phyloP scores from a whole-genome alignment of 176 grass and related monocot species.

The Oryza meridionalis region DNA sequence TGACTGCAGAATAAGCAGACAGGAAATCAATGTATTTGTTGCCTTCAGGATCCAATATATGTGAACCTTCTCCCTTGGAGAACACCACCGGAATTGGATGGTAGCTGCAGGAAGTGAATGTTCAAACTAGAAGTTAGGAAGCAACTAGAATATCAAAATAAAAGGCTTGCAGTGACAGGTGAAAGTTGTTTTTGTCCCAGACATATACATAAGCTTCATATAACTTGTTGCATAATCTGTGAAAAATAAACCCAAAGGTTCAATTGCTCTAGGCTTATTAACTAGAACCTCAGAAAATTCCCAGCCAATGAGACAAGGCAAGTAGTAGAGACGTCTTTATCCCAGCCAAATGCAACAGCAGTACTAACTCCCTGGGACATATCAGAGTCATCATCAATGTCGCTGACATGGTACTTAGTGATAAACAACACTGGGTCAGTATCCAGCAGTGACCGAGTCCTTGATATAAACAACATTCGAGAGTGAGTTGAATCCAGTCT shows the following conservation, averaged over 20 bases:
- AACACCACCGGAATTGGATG: constrained; percentile 96
- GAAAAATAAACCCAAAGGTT: not conserved
- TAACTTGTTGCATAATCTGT: not conserved
- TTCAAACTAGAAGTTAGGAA: not conserved
- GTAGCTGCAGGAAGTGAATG: constrained; percentile 60
- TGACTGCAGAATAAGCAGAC: constrained; percentile 96
- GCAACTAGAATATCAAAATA: not conserved
- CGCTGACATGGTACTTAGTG: not conserved
- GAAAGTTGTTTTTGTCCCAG: not conserved
- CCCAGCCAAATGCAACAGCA: not conserved
- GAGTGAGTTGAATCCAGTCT: not conserved
- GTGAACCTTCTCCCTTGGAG: constrained; percentile 76
- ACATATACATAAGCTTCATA: not conserved
- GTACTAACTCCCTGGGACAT: not conserved
- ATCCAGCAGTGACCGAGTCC: not conserved
- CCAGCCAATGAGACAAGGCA: not conserved
- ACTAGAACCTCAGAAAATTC: not conserved
- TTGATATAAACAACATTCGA: not conserved
- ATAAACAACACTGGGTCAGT: not conserved
- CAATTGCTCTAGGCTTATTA: not conserved
- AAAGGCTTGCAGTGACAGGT: not conserved
- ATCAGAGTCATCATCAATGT: not conserved
- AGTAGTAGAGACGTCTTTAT: not conserved
- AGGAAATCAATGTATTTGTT: constrained; percentile 96
- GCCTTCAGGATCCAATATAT: constrained; percentile 91